Base-by-base conservation (phyloP, 2,329 filamentous ascomycete species). In the Pseudocercospora fuligena region DNA sequence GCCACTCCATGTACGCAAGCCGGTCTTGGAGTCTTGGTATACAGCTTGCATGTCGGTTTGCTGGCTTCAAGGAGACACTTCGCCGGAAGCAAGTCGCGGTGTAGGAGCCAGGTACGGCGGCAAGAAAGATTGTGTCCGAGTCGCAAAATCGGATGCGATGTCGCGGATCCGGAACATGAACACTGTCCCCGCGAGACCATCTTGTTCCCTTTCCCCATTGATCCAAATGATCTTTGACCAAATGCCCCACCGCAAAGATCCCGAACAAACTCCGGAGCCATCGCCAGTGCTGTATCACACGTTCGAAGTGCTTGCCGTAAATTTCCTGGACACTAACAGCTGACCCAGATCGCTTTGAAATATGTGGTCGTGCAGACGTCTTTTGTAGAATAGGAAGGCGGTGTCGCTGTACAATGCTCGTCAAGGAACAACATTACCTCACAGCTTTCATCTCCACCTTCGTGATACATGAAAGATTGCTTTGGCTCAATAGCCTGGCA, bases 81-180 rank as follows among this genome's bases (percentile, higher is more conserved):
- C 51, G 51, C 51, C 51, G 51, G 51, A 56, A 54, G 47, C 51
- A 54, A 27, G 25, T 3, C 25, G 16, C 51, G 51, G 51, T 27
- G 23, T 19, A 21, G 23, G 9, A 49, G 46, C 36, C 9, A 40
- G 36, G 36, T 40, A 40, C 36, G 14, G 36, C 36, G 36, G 36
- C 36, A 40, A 40, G 36, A 40, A 14, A 40, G 36, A 40, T 14
- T 14, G n/a, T 6, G 36, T 7, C 14, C 36, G 36, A n/a, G 6
- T 40, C 36, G 36, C 36, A 40, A n/a, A 40, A 40, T 40, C 36
- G 14, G 36, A 40, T 40, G 36, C 36, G 36, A n/a, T 40, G 36
- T n/a, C 4, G 36, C 36, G 36, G 36, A n/a, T 40, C 36, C 36
- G 36, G 36, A 40, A 40, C 14, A 40, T 12, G 33, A 36, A 36